These are phyloP conservation scores for Nelumbo lutea DNA, from an alignment of 164 flowering plant genomes.

Conservation along the genomic window DNA sequence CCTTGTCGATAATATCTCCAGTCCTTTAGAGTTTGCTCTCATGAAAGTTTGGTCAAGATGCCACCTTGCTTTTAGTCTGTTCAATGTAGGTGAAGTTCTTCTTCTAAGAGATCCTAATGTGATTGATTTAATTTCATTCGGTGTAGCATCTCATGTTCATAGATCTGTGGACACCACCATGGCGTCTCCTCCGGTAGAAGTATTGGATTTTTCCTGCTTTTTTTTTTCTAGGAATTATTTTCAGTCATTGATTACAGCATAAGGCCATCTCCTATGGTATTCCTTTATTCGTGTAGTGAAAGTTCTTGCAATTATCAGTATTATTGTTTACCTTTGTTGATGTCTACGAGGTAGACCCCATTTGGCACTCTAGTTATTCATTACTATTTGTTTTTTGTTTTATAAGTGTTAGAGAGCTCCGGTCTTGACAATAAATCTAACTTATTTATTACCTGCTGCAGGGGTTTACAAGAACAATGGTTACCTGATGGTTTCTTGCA, in stretches of 20 bases:
- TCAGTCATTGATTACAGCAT: no score
- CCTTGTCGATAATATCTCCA: not conserved
- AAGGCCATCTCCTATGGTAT: no score
- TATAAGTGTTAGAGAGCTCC: not conserved
- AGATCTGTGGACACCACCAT: no score
- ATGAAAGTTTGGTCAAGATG: no score
- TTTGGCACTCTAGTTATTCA: not conserved
- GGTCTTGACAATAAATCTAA: slow-evolving; percentile 2
- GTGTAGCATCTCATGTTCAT: no score
- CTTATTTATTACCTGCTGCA: slow-evolving; percentile 15
- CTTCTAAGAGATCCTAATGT: no score
- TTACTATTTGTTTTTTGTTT: not conserved
- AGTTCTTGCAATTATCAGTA: not conserved
- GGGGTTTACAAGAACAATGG: slow-evolving; percentile 91
- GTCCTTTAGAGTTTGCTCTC: not conserved
- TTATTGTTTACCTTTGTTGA: not conserved
- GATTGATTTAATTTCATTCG: no score
- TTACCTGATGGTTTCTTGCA: slow-evolving; percentile 85
- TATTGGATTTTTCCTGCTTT: no score
- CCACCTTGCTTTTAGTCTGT: not conserved
- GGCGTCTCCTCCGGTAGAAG: no score
- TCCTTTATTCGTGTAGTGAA: no score
- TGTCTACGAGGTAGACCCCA: not conserved
- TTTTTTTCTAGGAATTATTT: no score
- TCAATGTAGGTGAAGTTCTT: no score